A percentile compares a stretch with the other conserved stretches of the same genome.
phyloP scores from a whole-genome alignment of 176 grass and related monocot species.

The Neostapfia colusana region DNA sequence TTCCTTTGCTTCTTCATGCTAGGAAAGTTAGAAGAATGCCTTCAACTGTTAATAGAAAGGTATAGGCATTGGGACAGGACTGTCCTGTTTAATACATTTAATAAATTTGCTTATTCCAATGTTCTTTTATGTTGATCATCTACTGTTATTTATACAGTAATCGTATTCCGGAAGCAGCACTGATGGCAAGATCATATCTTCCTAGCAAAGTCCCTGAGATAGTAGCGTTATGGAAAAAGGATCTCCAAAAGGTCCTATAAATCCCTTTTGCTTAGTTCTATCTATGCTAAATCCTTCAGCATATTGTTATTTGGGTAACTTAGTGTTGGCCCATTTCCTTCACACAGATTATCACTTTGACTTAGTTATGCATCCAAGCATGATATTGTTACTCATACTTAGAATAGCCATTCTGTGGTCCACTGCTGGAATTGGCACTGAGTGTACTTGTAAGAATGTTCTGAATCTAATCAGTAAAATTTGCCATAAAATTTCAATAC shows the following conservation, averaged over 20 bases:
- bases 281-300: constrained; percentile 22
- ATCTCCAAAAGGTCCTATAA: constrained; percentile 57
- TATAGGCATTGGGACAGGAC: constrained; percentile 25
- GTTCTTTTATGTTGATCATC: constrained; percentile 13
- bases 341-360: neutral
- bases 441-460: constrained; percentile 26
- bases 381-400: constrained; percentile 2
- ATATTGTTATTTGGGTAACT: constrained; percentile 4
- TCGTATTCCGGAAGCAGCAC: constrained; percentile 83
- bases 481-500: no score
- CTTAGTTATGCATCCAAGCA: neutral
- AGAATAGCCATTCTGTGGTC: neutral
- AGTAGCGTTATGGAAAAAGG: constrained; percentile 70
- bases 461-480: constrained; percentile 3
- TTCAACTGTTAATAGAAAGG: constrained; percentile 83
- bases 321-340: neutral
- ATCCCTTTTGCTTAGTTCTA: constrained; percentile 7
- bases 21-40: constrained; percentile 80
- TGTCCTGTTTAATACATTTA: constrained; percentile 14
- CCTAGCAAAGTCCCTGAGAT: constrained; percentile 91
- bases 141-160: constrained; percentile 44
- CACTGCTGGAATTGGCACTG: neutral
- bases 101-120: neutral
- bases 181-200: constrained; percentile 86
- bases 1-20: constrained; percentile 90